Percentiles rank a stretch among this genome's conserved stretches.
Conservation (phyloP, 78 protist genomes). For the Mantamonas sphyraenae region DNA sequence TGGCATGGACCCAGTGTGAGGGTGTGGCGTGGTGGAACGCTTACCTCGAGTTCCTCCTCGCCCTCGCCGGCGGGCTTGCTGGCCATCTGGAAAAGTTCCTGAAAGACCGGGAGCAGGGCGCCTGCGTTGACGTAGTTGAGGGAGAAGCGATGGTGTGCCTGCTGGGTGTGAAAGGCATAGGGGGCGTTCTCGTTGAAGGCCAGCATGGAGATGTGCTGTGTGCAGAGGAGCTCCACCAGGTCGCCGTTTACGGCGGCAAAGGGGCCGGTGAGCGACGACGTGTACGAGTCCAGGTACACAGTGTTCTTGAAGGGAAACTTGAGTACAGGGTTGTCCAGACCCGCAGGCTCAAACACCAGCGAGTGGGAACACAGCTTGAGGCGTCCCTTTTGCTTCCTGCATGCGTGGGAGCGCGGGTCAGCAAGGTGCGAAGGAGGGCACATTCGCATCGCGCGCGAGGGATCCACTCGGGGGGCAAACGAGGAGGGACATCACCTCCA, state of each 20-base stretch:
- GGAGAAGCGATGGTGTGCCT: conserved; percentile 18
- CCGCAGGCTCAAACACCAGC: conserved; percentile 29
- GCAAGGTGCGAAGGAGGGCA: no score
- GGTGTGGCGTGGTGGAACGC: neutral
- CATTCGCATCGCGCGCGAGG: no score
- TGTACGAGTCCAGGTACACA: no score
- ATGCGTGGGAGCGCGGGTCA: neutral
- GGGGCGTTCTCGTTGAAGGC: no score
- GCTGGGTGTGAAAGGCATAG: neutral
- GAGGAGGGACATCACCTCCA: no score
- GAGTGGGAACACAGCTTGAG: conserved; percentile 19
- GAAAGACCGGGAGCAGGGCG: conserved; percentile 20
- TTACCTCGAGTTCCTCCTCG: conserved; percentile 11
- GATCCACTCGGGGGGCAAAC: no score
- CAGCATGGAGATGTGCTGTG: no score
- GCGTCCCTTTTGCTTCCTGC: conserved; percentile 5
- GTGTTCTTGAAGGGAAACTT: neutral
- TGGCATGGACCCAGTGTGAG: no score
- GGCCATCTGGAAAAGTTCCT: conserved; percentile 20
- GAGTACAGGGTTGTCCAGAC: neutral
- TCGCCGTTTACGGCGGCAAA: no score
- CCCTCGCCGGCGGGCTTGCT: conserved; percentile 16
- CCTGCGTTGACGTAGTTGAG: conserved; percentile 37
- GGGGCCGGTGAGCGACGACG: no score
- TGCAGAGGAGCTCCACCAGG: no score